Percentiles rank a stretch among this genome's conserved stretches.
phyloP scores from a whole-genome alignment of 2,329 filamentous ascomycete genomes.

The Fusarium zealandicum region DNA sequence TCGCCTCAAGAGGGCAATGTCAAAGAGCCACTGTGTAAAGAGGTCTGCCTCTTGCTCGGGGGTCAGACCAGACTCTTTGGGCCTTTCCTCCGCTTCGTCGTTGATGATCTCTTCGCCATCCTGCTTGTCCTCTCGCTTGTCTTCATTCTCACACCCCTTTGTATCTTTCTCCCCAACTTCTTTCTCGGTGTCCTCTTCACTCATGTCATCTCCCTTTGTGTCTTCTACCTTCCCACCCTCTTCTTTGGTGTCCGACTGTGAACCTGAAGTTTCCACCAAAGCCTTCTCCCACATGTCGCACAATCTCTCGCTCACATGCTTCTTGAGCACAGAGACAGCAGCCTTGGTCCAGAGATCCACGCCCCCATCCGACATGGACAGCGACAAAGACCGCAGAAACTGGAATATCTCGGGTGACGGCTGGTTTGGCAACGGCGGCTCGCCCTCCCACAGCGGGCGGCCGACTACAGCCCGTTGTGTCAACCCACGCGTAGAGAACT shows the following conservation, averaged over 20 bases:
- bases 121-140: slow-evolving; percentile 4
- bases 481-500: slow-evolving; percentile 53
- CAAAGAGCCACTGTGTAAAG: slow-evolving; percentile 67
- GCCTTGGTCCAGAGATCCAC: slow-evolving; percentile 81
- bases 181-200: slow-evolving; percentile 21
- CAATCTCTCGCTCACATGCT: slow-evolving; percentile 59
- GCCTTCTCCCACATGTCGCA: slow-evolving; percentile 56
- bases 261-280: slow-evolving; percentile 43
- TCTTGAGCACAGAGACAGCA: slow-evolving; percentile 70
- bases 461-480: slow-evolving; percentile 61
- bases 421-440: slow-evolving; percentile 76
- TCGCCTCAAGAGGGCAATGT: slow-evolving; percentile 59
- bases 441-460: slow-evolving; percentile 80
- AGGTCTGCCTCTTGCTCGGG: slow-evolving; percentile 53
- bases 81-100: slow-evolving; percentile 4
- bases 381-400: slow-evolving; percentile 70
- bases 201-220: slow-evolving; percentile 9
- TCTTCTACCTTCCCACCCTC: neutral
- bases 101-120: slow-evolving; percentile 17
- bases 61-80: slow-evolving; percentile 3
- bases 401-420: slow-evolving; percentile 78
- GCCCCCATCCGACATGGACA: slow-evolving; percentile 73
- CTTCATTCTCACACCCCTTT: slow-evolving; percentile 11
- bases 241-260: slow-evolving; percentile 21
- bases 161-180: slow-evolving; percentile 4